Evolutionary conservation across 345 rosid species (phyloP), one percentile per base, ranked within the genome.

Genomic region (Lagerstroemia speciosa): DNA sequence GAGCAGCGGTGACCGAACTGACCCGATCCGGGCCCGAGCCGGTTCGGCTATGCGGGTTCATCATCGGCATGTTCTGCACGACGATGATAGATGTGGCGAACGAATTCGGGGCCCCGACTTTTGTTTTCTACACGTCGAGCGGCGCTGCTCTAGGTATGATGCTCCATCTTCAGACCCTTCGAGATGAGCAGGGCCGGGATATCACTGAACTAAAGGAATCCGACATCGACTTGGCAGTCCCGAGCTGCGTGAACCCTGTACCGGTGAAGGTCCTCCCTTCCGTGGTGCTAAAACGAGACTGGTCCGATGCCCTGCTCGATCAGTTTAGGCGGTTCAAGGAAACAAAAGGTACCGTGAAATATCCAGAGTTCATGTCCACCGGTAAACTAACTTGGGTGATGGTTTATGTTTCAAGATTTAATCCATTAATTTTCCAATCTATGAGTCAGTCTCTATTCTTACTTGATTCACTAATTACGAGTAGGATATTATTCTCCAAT

Each of bases 271-370:
- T 78, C 29, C 46, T 86, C 32, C 83, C 86, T 20, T 16, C 75
- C 7, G 45, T 66, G 14, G 31, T 76, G 48, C 48, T 78, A 26
- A 64, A 64, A 8, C 67, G 67, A 70, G 74, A 66, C 10, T 48
- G 16, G 26, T 30, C 32, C 22, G 22, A 29, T 16, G 24, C 6
- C 46, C 30, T 72, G 33, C 62, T 77, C 43, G 72, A 65, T 17
- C 71, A 65, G 7, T 74, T 73, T 11, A 73, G 67, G 65, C 69
- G 74, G 31, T 50, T 68, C 8, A 63, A 52, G 3, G 66, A 33
- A 22, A 48, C 80, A 2, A 69, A 76, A 68, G 91, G 87, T 63
- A n/a, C n/a, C n/a, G n/a, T n/a, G n/a, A n/a, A n/a, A n/a, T n/a
- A n/a, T n/a, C n/a, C n/a, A n/a, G n/a, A n/a, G n/a, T n/a, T n/a